Base-by-base conservation (phyloP, 2,329 filamentous ascomycete species). In the Salinomyces thailandicus region DNA sequence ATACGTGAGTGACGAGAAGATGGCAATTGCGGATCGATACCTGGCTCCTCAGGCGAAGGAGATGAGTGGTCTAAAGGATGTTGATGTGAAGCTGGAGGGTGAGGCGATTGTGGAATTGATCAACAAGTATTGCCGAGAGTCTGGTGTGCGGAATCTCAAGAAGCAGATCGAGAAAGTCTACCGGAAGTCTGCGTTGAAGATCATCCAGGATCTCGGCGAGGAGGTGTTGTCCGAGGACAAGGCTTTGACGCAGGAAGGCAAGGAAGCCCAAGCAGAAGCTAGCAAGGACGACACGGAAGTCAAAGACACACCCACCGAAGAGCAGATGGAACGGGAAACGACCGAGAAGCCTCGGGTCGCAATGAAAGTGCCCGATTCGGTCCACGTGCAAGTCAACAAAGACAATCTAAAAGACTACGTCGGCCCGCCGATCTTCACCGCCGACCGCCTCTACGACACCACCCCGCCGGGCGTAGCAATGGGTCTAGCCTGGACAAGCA, bases 131-230 rank as follows among this genome's bases (percentile, higher is more conserved):
- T 95, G 87, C 64, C 83, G 91, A 29, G 91, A 98, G 63, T 94
- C 86, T 29, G 91, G 91, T 51, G 93, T 98, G 6, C 81, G 91
- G 48, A 98, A 98, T 57, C 67, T 98, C 43, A 98, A 98, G 74
- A 96, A 98, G 69, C 89, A 96, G 61, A 98, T 98, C 44, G 91
- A 98, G 61, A 98, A 98, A 68, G 85, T 98, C 3, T 98, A 95
- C 64, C 79, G 91, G 40, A 98, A 98, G 63, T 86, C 89, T 11
- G 93, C 91, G 0, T 71, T 98, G 44, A 96, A 95, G 65, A 98
- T 98, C 48, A 89, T 98, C 9, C 82, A 89, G 58, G 87, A 96
- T 45, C 72, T 96, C 11, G 89, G 89, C 33, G 87, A 95, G 54
- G 80, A 85, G 82, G 83, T 72, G 1, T 63, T 94, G 2, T 73